These are phyloP conservation scores for Mycena kentingensis DNA, from an alignment of 768 basidiomycete genomes.

Conservation along the genomic window DNA sequence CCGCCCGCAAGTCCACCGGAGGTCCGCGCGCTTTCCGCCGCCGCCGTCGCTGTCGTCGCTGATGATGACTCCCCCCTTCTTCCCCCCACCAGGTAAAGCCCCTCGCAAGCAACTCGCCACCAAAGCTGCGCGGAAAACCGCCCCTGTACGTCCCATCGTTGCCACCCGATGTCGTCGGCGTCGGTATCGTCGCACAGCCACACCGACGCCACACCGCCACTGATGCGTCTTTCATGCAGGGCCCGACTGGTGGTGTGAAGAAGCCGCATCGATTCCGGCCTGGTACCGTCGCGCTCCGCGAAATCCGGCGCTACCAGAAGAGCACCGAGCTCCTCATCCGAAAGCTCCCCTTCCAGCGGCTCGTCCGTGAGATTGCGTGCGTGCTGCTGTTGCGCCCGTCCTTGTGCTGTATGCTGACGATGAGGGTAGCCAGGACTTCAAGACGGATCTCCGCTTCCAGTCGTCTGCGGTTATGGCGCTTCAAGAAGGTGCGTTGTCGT, in stretches of 20 bases:
- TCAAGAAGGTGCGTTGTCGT: slow-evolving; percentile 52
- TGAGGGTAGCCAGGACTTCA: background rate
- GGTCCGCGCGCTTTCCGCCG: too few relatives aligned
- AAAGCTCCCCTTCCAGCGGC: too few relatives aligned
- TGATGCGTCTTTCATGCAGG: slow-evolving; percentile 21
- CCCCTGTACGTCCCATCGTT: slow-evolving; percentile 52
- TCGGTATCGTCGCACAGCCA: slow-evolving; percentile 1
- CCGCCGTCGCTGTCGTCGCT: slow-evolving; percentile 22
- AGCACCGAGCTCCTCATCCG: too few relatives aligned
- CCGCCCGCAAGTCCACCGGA: slow-evolving; percentile 98
- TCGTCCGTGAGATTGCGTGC: slow-evolving; percentile 96
- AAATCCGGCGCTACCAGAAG: too few relatives aligned
- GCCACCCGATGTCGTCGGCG: slow-evolving; percentile 7
- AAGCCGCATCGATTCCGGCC: slow-evolving; percentile 99
- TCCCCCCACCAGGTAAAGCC: slow-evolving; percentile 64
- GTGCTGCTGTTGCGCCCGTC: too few relatives aligned
- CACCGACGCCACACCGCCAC: slow-evolving; percentile 18
- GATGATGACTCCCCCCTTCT: slow-evolving; percentile 25
- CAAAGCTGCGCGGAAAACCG: slow-evolving; percentile 93
- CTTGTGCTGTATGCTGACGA: too few relatives aligned
- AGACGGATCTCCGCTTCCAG: slow-evolving; percentile 79
- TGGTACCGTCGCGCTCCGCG: too few relatives aligned
- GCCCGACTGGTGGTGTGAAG: slow-evolving; percentile 96
- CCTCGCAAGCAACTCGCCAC: slow-evolving; percentile 94
- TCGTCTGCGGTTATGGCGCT: slow-evolving; percentile 70